Percentiles rank a stretch among this genome's conserved stretches.
Evolutionary conservation across 148 eudicot genomes (phyloP).

Genomic region (Beta vulgaris): DNA sequence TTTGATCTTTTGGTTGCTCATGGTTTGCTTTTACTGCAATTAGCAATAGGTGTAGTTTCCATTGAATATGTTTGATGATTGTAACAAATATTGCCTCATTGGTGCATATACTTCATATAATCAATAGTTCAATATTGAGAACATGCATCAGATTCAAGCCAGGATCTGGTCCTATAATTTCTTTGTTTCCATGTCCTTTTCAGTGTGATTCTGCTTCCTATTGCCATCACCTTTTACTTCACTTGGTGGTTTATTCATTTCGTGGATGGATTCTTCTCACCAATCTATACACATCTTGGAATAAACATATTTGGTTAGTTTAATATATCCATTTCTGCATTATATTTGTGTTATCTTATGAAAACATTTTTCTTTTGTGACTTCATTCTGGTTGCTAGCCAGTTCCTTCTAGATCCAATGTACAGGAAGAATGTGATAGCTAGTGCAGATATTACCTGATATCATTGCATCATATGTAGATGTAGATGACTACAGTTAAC

Average conservation of each 20-base stretch:
- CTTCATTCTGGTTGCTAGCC: neutral
- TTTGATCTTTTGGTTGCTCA: neutral
- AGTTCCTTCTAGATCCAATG: neutral
- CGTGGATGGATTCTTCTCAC: slow-evolving; percentile 76
- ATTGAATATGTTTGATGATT: neutral
- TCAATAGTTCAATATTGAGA: neutral
- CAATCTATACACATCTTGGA: slow-evolving; percentile 57
- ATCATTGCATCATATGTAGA: neutral
- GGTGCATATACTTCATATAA: neutral
- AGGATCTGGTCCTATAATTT: neutral
- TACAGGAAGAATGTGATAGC: neutral
- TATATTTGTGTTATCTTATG: neutral
- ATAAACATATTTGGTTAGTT: slow-evolving; percentile 63
- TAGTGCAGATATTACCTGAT: neutral
- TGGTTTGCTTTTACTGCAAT: too few relatives aligned
- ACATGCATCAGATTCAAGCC: neutral
- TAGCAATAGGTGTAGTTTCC: neutral
- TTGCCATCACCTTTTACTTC: slow-evolving; percentile 65
- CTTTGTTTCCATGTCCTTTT: slow-evolving; percentile 25
- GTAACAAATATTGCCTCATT: neutral
- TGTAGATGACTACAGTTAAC: neutral
- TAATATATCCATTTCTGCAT: neutral
- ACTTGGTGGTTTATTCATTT: slow-evolving; percentile 80
- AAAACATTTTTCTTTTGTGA: neutral
- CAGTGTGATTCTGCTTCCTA: slow-evolving; percentile 74